phyloP scores from a whole-genome alignment of 768 basidiomycete species.

The Tephrocybe sp. region DNA sequence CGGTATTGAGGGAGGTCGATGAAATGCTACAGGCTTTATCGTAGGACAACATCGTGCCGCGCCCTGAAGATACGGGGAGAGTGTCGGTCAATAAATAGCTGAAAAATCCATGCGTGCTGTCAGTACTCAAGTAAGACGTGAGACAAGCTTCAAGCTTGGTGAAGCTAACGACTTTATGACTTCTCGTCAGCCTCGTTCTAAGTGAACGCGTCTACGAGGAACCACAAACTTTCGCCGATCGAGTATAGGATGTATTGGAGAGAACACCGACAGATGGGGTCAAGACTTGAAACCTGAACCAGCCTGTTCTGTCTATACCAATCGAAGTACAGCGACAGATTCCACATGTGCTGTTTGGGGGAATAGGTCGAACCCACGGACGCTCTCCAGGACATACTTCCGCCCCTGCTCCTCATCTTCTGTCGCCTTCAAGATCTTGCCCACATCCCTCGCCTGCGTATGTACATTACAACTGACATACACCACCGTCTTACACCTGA shows the following conservation, averaged over 20 bases:
- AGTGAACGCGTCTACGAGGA: no score
- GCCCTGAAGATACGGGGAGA: conserved; percentile 14
- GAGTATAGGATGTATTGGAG: no score
- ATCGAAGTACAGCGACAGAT: conserved; percentile 67
- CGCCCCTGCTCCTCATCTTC: conserved; percentile 35
- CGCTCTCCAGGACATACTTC: conserved; percentile 76
- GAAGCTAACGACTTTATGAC: no score
- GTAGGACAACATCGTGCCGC: conserved; percentile 24
- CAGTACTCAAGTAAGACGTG: neutral
- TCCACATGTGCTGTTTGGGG: conserved; percentile 97
- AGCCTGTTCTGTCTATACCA: conserved; percentile 26
- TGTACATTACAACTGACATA: conserved; percentile 97
- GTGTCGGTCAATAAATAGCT: conserved; percentile 20
- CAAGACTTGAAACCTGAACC: neutral
- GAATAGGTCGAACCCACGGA: conserved; percentile 92
- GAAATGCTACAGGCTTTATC: conserved; percentile 41
- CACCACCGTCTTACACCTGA: conserved; percentile 69
- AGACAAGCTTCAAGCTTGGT: no score
- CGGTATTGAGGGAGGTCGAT: conserved; percentile 28
- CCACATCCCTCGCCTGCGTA: conserved; percentile 88
- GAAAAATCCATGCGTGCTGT: conserved; percentile 32
- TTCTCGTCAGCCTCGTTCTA: neutral
- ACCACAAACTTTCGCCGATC: no score
- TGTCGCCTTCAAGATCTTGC: conserved; percentile 57
- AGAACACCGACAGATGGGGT: neutral